Percentiles rank a stretch among this genome's conserved stretches.
Conservation (phyloP, 352 stramenopile species). For the Globisporangium cylindrosporum region DNA sequence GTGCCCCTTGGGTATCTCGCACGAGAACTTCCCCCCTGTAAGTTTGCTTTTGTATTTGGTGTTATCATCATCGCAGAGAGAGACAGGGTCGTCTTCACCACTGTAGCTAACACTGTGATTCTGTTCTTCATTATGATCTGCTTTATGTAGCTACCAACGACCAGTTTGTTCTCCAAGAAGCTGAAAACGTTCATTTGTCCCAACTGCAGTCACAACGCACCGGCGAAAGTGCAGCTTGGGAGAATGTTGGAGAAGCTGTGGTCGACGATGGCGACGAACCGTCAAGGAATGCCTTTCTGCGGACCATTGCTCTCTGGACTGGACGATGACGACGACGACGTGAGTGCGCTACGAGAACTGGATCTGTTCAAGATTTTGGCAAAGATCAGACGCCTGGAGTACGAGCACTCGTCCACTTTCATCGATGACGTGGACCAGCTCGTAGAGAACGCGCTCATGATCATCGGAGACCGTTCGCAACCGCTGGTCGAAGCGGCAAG, state of each 20-base stretch:
- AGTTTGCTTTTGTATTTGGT: constrained; percentile 8
- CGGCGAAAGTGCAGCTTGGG: constrained; percentile 65
- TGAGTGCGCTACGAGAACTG: constrained; percentile 24
- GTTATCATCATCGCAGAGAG: not conserved
- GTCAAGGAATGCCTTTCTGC: constrained; percentile 79
- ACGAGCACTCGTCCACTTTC: constrained; percentile 59
- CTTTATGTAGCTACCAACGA: constrained; percentile 44
- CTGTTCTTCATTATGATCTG: not conserved
- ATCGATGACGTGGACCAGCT: constrained; percentile 63
- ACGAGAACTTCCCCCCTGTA: constrained; percentile 58
- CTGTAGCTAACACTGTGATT: constrained; percentile 9
- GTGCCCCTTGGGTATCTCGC: constrained; percentile 65
- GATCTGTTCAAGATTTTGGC: constrained; percentile 75
- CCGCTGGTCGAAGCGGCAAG: constrained; percentile 66
- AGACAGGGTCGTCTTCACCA: not conserved
- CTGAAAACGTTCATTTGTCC: constrained; percentile 65
- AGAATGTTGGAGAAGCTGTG: constrained; percentile 82
- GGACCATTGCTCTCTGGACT: constrained; percentile 68
- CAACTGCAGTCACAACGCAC: constrained; percentile 55
- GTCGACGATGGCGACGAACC: constrained; percentile 85
- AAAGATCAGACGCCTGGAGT: constrained; percentile 71
- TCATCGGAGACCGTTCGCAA: constrained; percentile 55
- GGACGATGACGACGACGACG: constrained; percentile 26
- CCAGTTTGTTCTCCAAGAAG: constrained; percentile 66
- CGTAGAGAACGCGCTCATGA: constrained; percentile 55